phyloP scores from a whole-genome alignment of 176 grass and related monocot species.

The Musa schizocarpa region DNA sequence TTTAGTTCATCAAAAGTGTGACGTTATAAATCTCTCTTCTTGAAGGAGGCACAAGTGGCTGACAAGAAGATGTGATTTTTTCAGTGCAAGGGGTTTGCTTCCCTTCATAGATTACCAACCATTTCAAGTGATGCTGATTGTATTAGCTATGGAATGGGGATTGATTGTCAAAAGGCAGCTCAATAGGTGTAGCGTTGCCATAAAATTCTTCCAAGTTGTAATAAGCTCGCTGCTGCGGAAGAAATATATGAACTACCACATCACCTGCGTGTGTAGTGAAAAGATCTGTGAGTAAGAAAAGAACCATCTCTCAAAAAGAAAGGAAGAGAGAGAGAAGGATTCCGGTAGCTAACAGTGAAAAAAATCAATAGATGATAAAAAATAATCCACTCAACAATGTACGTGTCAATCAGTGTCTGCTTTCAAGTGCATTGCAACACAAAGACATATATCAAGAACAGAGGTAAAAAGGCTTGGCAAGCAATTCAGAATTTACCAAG shows the following conservation, averaged over 20 bases:
- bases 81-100: background rate
- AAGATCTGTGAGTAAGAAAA: background rate
- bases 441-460: too few species aligned
- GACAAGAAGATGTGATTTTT: background rate
- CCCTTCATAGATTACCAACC: background rate
- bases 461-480: background rate
- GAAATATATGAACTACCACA: conserved; percentile 98
- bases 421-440: too few species aligned
- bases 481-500: background rate
- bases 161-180: conserved; percentile 73
- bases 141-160: conserved; percentile 21
- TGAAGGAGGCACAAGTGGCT: background rate
- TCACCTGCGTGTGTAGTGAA: conserved; percentile 44
- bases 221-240: conserved; percentile 68
- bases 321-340: background rate
- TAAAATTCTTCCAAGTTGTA: conserved; percentile 99
- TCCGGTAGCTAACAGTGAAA: background rate
- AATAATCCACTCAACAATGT: background rate
- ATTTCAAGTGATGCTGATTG: conserved; percentile 1
- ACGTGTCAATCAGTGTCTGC: background rate
- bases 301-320: background rate
- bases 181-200: conserved; percentile 65
- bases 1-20: background rate
- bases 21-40: background rate
- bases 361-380: conserved; percentile 2